These are phyloP conservation scores for Cladosporium sphaerospermum DNA, from an alignment of 2,329 filamentous ascomycete genomes.

Conservation along the genomic window DNA sequence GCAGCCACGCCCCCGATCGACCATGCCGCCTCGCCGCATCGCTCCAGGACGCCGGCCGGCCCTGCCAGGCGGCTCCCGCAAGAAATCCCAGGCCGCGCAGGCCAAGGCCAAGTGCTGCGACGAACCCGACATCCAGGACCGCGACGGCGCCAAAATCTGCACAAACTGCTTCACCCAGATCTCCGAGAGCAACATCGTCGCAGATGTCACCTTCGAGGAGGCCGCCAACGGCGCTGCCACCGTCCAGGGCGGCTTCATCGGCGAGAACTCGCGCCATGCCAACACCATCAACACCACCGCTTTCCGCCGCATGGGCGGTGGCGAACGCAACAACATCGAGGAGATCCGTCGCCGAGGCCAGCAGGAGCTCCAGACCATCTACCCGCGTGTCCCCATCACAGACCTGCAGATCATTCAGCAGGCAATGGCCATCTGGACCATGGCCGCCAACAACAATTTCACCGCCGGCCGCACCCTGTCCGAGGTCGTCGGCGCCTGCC, in stretches of 20 bases:
- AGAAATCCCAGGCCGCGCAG: slow-evolving; percentile 2
- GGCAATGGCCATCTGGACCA: slow-evolving; percentile 38
- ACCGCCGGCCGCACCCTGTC: slow-evolving; percentile 79
- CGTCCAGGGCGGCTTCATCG: slow-evolving; percentile 84
- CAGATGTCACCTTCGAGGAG: slow-evolving; percentile 89
- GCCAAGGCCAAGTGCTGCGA: slow-evolving; percentile 21
- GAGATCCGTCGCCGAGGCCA: slow-evolving; percentile 46
- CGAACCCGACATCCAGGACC: slow-evolving; percentile 23
- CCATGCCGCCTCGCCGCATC: slow-evolving; percentile 11
- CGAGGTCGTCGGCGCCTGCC: slow-evolving; percentile 80
- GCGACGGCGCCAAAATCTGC: slow-evolving; percentile 53
- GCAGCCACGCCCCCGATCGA: neutral
- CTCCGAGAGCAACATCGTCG: slow-evolving; percentile 81
- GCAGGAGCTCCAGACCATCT: slow-evolving; percentile 35
- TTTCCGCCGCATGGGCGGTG: slow-evolving; percentile 38
- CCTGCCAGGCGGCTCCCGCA: slow-evolving; percentile 9
- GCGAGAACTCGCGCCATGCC: slow-evolving; percentile 75
- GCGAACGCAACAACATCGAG: slow-evolving; percentile 49
- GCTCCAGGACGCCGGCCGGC: slow-evolving; percentile 3
- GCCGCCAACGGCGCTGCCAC: slow-evolving; percentile 76
- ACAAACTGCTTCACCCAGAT: slow-evolving; percentile 78
- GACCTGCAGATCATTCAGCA: slow-evolving; percentile 23
- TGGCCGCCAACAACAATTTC: slow-evolving; percentile 56
- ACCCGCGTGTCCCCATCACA: slow-evolving; percentile 33
- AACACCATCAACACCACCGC: slow-evolving; percentile 51